phyloP scores from a whole-genome alignment of 2,329 filamentous ascomycete genomes.

The Penicillium sp. region DNA sequence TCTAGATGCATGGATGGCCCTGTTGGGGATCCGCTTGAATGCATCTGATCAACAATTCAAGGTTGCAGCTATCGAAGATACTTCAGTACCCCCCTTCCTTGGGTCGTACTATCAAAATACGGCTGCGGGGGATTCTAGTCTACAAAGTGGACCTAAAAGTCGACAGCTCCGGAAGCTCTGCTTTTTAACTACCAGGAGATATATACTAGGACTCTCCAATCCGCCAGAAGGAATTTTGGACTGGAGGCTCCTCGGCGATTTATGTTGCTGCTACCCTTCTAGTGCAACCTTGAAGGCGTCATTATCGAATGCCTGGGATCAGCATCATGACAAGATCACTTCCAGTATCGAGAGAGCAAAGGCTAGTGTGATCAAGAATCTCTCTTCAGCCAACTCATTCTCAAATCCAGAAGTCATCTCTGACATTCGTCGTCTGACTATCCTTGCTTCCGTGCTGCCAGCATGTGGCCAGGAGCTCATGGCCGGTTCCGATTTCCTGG shows the following conservation, averaged over 20 bases:
- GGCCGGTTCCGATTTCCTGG: conserved; percentile 83
- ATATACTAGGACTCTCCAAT: conserved; percentile 50
- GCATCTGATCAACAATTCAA: conserved; percentile 58
- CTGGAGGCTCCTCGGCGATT: conserved; percentile 67
- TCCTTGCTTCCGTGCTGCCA: conserved; percentile 41
- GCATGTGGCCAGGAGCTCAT: conserved; percentile 63
- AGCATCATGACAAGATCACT: conserved; percentile 35
- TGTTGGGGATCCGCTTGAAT: conserved; percentile 65
- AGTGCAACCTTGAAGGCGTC: conserved; percentile 55
- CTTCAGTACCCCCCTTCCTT: conserved; percentile 64
- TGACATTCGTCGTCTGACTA: conserved; percentile 40
- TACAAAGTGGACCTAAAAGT: conserved; percentile 39
- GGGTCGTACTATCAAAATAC: conserved; percentile 62
- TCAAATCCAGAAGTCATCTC: conserved; percentile 18
- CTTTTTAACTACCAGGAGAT: conserved; percentile 63
- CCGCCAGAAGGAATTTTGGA: conserved; percentile 53
- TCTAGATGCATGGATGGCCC: conserved; percentile 70
- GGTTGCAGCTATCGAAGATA: conserved; percentile 53
- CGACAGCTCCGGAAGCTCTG: conserved; percentile 59
- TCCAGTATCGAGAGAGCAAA: conserved; percentile 41
- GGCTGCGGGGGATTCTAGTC: conserved; percentile 33
- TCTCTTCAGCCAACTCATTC: conserved; percentile 22
- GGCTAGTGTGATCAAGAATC: conserved; percentile 31
- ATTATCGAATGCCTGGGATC: conserved; percentile 52
- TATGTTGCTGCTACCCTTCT: conserved; percentile 66